Evolutionary conservation across 106 monocot genomes (phyloP).

Genomic region (Dendrobium huoshanense): DNA sequence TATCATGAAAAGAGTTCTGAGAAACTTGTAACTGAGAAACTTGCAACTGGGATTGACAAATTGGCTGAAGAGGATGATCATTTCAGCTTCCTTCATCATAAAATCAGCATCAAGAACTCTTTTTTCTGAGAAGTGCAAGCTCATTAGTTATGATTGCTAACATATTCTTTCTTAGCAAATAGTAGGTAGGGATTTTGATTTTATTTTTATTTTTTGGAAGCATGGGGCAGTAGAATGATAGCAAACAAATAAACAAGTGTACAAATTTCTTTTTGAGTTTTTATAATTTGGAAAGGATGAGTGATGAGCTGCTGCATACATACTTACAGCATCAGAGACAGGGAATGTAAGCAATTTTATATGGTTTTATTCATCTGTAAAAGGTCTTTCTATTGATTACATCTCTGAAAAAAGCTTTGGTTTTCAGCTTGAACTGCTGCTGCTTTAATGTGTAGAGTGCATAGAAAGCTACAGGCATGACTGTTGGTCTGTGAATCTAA

Average conservation of each 20-base stretch:
- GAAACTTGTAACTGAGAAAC: too few relatives aligned
- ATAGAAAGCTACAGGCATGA: slow-evolving; percentile 12
- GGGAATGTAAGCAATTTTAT: background rate
- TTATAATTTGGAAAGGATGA: slow-evolving; percentile 7
- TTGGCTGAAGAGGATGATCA: background rate
- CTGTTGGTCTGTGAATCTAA: background rate
- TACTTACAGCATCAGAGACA: slow-evolving; percentile 3
- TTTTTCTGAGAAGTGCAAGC: background rate
- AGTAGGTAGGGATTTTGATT: background rate
- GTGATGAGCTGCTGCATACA: background rate
- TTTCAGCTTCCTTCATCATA: too few relatives aligned
- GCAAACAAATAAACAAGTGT: background rate
- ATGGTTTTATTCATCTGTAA: background rate
- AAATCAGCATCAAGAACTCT: background rate
- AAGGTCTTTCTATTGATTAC: background rate
- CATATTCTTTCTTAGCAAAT: slow-evolving; percentile 5
- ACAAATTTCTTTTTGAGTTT: background rate
- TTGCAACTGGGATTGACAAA: background rate
- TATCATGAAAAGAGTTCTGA: background rate
- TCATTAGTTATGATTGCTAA: background rate
- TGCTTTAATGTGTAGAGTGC: background rate
- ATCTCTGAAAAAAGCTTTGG: slow-evolving; percentile 6
- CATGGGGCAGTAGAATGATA: slow-evolving; percentile 5
- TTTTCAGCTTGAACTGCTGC: background rate
- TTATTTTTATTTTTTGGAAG: background rate